Base-by-base conservation (phyloP, 129 eudicot species). In the Sambucus nigra region DNA sequence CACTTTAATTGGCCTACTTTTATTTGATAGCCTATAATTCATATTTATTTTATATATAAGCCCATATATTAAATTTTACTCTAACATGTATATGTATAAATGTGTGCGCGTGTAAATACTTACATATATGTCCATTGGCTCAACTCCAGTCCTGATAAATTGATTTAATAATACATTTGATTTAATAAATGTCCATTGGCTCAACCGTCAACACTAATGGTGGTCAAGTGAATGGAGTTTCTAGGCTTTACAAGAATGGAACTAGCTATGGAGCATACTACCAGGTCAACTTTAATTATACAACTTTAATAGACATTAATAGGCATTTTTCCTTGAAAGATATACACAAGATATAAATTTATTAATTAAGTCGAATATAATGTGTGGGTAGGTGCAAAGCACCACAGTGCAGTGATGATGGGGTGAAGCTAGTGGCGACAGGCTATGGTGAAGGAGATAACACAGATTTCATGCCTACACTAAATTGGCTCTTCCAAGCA, bases 241-340 rank as follows among this genome's bases (percentile, higher is more conserved):
- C 95, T 8, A 77, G 76, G 76, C 94, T 78, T 31, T 91, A 60
- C 80, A 73, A 59, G 69, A 72, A 79, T 60, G 99, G 99, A n/a
- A 70, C 78, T 18, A 95, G 99, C 28, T 91, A 95, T 59, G 99
- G 99, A 27, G 95, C 94, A 25, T 91, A 95, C 72, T 91, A 91
- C 68, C 95, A 86, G 95, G 99, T 86, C 59, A 48, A 19, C 19
- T 9, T 11, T 24, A 8, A 38, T 7, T 24, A n/a, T n/a, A n/a
- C n/a, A n/a, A n/a, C n/a, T n/a, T n/a, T n/a, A n/a, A n/a, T n/a
- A n/a, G n/a, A n/a, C n/a, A n/a, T n/a, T n/a, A n/a, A n/a, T n/a
- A n/a, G n/a, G n/a, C n/a, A n/a, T n/a, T n/a, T n/a, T n/a, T n/a
- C n/a, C n/a, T n/a, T n/a, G n/a, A n/a, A n/a, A n/a, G n/a, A n/a